Base-by-base conservation (phyloP, 768 basidiomycete species). In the Russula brevipes region DNA sequence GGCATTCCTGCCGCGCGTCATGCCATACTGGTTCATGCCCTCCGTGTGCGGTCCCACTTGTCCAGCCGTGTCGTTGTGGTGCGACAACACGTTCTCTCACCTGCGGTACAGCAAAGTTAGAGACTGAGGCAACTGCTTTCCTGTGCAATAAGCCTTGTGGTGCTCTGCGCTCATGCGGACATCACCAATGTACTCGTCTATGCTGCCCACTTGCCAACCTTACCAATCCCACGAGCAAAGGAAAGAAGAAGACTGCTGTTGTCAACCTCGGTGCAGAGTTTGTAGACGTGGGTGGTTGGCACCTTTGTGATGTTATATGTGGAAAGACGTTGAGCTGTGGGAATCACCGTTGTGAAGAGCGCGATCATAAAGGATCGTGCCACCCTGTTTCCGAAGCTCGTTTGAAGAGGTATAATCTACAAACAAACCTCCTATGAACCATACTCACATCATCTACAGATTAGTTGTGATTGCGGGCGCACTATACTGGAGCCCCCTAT, bases 401-500 rank as follows among this genome's bases (percentile, higher is more conserved):
- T 99, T 95, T 69, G 94, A 98, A 46, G 97, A 99, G 84, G 87
- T 88, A 65, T 36, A 82, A 69, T 11, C 5, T 44, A 30, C 38
- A 36, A 46, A 17, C 35, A 17, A 11, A 55, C 24, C 47, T 31
- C 47, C 30, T 51, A 14, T 33, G 17, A 49, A 59, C 65, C 14
- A 24, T 19, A 33, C 3, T 54, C 2, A 41, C 12, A 5, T 17
- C 5, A n/a, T 39, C 44, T 19, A 33, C 69, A 91, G 85, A 75
- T 94, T 59, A 73, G 88, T 10, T 98, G 96, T 71, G 75, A 81
- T 53, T 98, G 96, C 72, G 89, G 89, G 0, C 81, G 85, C n/a
- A 98, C 94, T 2, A 80, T 91, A 16, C 76, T 94, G 24, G 88
- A 94, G 39, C 95, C 95, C 0, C 95, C 95, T 0, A 85, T 97